Evolutionary conservation across 228 moss, liverwort and hornwort species (phyloP).

Genomic region (Sphagnum fallax): DNA sequence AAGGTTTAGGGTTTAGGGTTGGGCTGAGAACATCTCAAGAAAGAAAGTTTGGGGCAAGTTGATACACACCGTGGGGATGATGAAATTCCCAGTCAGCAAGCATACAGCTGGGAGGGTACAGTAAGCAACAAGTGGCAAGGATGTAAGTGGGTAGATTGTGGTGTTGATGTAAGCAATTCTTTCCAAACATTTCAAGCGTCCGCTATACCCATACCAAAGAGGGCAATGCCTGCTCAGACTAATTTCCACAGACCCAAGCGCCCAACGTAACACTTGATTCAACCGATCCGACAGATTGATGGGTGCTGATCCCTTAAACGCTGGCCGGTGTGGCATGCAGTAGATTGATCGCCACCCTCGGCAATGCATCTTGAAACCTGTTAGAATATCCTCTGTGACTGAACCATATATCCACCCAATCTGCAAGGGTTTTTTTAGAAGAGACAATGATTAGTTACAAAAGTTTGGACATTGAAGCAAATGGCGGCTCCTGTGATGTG

Average conservation of each 20-base stretch:
- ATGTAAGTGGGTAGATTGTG: constrained; percentile 10
- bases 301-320: constrained; percentile 14
- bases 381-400: constrained; percentile 14
- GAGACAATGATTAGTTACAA: not conserved
- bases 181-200: constrained; percentile 8
- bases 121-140: constrained; percentile 9
- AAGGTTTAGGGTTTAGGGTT: too few relatives aligned
- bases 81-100: constrained; percentile 9
- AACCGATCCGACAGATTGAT: constrained; percentile 14
- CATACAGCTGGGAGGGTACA: constrained; percentile 12
- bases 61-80: constrained; percentile 10
- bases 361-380: constrained; percentile 15
- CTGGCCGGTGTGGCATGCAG: constrained; percentile 10
- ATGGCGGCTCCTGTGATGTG: not conserved
- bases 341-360: constrained; percentile 12
- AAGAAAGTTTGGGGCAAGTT: not conserved
- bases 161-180: constrained; percentile 12
- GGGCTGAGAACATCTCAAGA: not conserved
- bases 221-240: constrained; percentile 14
- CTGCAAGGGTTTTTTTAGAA: not conserved
- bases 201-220: constrained; percentile 15
- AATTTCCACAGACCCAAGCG: constrained; percentile 14
- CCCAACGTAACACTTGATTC: constrained; percentile 13
- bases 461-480: not conserved
- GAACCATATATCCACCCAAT: constrained; percentile 18